These are phyloP conservation scores for Sugiyamaella valdiviana DNA, from an alignment of 805 yeast genomes.

Conservation along the genomic window DNA sequence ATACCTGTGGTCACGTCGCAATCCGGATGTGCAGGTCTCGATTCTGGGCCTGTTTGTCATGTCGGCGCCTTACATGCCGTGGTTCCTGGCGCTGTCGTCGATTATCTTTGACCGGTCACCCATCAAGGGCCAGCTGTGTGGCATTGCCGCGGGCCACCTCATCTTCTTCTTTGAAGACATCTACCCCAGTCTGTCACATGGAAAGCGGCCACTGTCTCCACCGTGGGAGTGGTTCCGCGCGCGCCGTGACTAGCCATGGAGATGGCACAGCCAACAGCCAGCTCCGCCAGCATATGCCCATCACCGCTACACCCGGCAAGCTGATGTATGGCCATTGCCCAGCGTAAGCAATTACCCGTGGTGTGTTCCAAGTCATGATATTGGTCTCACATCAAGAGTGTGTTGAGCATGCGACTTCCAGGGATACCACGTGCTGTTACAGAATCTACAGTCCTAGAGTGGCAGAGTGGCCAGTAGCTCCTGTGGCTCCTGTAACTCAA, in stretches of 20 bases:
- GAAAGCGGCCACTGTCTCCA: constrained; percentile 35
- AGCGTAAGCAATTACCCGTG: too few relatives aligned
- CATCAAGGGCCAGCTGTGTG: constrained; percentile 28
- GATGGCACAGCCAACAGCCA: background rate
- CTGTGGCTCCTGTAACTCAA: too few relatives aligned
- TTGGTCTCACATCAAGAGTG: too few relatives aligned
- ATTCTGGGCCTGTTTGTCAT: constrained; percentile 40
- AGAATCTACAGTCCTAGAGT: too few relatives aligned
- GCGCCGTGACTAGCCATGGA: too few relatives aligned
- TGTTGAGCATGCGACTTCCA: too few relatives aligned
- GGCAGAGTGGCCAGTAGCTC: too few relatives aligned
- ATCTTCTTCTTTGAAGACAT: constrained; percentile 38
- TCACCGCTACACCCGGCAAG: too few relatives aligned
- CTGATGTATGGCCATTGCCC: too few relatives aligned
- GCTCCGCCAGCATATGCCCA: background rate
- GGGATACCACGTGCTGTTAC: too few relatives aligned
- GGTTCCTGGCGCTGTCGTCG: constrained; percentile 30
- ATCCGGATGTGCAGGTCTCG: constrained; percentile 37
- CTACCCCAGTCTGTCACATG: constrained; percentile 36
- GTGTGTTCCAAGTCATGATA: too few relatives aligned
- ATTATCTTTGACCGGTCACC: constrained; percentile 16
- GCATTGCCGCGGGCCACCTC: constrained; percentile 40
- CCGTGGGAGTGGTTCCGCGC: constrained; percentile 32
- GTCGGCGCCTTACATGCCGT: constrained; percentile 41
- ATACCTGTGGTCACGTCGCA: constrained; percentile 44